A percentile compares a stretch with the other conserved stretches of the same genome.
phyloP scores from a whole-genome alignment of 805 yeast genomes.

The Yamadazyma scolyti region DNA sequence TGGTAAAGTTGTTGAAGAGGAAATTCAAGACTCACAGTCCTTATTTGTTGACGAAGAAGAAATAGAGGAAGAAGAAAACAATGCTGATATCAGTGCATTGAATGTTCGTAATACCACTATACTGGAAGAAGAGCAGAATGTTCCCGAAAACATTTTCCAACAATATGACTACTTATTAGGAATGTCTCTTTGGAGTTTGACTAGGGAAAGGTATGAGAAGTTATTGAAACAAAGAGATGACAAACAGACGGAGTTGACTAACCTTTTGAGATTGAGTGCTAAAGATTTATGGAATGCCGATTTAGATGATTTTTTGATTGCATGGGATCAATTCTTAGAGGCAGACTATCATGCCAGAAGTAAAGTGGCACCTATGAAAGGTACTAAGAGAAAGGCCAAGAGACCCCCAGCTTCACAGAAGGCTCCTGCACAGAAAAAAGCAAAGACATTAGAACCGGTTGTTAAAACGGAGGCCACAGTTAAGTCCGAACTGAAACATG shows the following conservation, averaged over 20 bases:
- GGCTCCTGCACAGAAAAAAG: slow-evolving; percentile 13
- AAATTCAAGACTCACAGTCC: slow-evolving; percentile 19
- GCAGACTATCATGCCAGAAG: slow-evolving; percentile 61
- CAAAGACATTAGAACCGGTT: slow-evolving; percentile 4
- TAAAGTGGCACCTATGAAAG: slow-evolving; percentile 42
- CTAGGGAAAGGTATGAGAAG: slow-evolving; percentile 82
- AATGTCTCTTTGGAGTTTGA: slow-evolving; percentile 91
- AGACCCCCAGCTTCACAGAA: no score
- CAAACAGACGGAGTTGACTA: slow-evolving; percentile 67
- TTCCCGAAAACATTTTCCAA: slow-evolving; percentile 54
- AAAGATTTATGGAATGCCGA: slow-evolving; percentile 88
- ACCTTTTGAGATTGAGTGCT: slow-evolving; percentile 63
- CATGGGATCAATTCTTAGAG: slow-evolving; percentile 65
- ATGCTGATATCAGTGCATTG: slow-evolving; percentile 26
- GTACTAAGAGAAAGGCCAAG: slow-evolving; percentile 35
- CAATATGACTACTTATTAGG: slow-evolving; percentile 85
- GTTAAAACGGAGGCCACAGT: slow-evolving; percentile 5
- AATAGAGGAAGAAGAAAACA: slow-evolving; percentile 43
- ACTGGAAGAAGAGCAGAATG: slow-evolving; percentile 34
- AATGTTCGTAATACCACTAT: slow-evolving; percentile 24
- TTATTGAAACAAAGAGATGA: slow-evolving; percentile 68
- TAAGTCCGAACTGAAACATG: not conserved
- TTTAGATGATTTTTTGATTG: slow-evolving; percentile 64
- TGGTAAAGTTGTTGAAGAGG: slow-evolving; percentile 58
- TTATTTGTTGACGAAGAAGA: slow-evolving; percentile 38